Evolutionary conservation across 441 rosid species (phyloP), one percentile per base, ranked within the genome.

Genomic region (Adansonia rubrostipa): DNA sequence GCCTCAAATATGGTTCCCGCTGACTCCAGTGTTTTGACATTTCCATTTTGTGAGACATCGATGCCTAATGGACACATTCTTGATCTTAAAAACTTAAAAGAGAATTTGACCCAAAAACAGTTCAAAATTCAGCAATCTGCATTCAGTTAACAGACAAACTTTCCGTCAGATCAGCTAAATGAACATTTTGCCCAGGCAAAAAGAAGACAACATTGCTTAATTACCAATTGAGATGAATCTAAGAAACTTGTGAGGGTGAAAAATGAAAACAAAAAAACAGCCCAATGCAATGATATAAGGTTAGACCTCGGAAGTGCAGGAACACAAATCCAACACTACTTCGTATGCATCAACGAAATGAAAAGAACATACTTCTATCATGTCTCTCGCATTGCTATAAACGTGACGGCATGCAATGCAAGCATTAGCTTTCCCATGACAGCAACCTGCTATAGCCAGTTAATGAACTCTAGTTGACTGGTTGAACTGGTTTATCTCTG

Each of bases 31-130:
- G 63, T 66, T 44, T 61, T 75, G 22, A 67, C 69, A 61, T 78
- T 75, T 61, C 83, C 86, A 66, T 80, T 89, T 24, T 75, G 82
- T 11, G 75, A 54, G 44, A 70, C 71, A 6, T 85, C 82, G 65
- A 63, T 11, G 10, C 82, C 73, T 13, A 48, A 44, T 20, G 83
- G 79, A 24, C 82, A 36, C 88, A 81, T 84, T 76, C 75, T 78
- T 28, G 40, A 60, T 61, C 57, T 28, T 28, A 28, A 28, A 2
- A 28, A 28, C 36, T 28, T 28, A 28, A 28, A 28, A 28, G 36
- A 28, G 36, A 28, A 28, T 28, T 28, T 28, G 36, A 28, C 36
- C 45, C 50, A 33, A 60, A 60, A 19, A 51, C 65, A 10, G 58
- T 47, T 7, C 3, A 22, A 60, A 45, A 28, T 77, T 11, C 71